A percentile compares a stretch with the other conserved stretches of the same genome.
phyloP scores from a whole-genome alignment of 2,329 filamentous ascomycete species.

The Cladorrhinum sp. region DNA sequence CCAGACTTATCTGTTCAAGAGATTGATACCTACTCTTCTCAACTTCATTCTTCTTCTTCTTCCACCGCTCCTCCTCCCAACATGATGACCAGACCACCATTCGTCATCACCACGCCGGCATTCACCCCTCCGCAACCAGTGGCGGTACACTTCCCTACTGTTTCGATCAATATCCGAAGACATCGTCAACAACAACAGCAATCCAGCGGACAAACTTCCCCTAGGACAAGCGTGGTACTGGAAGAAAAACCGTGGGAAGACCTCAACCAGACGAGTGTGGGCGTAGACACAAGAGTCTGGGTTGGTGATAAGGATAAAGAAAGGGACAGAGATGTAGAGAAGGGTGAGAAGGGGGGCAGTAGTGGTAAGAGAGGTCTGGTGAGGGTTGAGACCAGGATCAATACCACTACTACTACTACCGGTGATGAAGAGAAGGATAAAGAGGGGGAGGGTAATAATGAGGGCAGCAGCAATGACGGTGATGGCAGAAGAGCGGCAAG shows the following conservation, averaged over 20 bases:
- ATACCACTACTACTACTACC: neutral
- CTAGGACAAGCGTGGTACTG: neutral
- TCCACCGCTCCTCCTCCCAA: too few relatives aligned
- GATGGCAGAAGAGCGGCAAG: constrained; percentile 7
- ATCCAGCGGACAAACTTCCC: neutral
- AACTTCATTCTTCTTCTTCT: neutral
- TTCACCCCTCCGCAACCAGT: constrained; percentile 14
- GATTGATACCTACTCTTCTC: constrained; percentile 11
- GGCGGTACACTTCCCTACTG: neutral
- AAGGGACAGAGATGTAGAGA: neutral
- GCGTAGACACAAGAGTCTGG: constrained; percentile 19
- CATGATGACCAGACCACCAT: neutral
- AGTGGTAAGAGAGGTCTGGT: constrained; percentile 11
- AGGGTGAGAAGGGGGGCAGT: too few relatives aligned
- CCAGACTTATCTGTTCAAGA: constrained; percentile 21
- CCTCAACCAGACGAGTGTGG: neutral
- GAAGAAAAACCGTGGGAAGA: neutral
- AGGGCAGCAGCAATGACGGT: neutral
- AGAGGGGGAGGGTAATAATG: neutral
- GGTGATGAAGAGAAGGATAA: neutral
- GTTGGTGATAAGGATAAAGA: neutral
- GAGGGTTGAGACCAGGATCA: constrained; percentile 20
- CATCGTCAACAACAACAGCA: neutral
- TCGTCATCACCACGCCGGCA: constrained; percentile 15
- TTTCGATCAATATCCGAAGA: neutral